Conservation (phyloP, 345 rosid genomes). For the Clarkia xantiana region DNA sequence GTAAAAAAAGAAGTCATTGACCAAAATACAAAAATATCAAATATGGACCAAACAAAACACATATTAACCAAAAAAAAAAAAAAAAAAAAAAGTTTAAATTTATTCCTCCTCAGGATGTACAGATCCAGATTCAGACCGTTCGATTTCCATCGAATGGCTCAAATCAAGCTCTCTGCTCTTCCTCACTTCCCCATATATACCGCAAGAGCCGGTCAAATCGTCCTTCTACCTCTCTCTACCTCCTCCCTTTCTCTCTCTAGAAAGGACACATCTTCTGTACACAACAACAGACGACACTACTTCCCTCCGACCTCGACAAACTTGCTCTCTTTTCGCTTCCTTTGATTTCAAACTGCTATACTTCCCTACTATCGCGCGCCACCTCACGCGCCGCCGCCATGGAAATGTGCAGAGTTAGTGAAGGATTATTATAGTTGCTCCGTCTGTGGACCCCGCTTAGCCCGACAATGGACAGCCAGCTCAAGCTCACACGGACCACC, state of each 20-base stretch:
- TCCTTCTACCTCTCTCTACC: neutral
- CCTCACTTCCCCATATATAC: constrained; percentile 2
- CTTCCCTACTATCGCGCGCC: constrained; percentile 4
- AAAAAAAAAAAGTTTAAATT: too few relatives aligned
- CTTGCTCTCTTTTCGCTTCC: too few relatives aligned
- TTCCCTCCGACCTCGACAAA: neutral
- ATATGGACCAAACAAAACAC: too few relatives aligned
- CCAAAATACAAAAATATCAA: too few relatives aligned
- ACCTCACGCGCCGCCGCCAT: neutral
- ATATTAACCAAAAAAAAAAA: too few relatives aligned
- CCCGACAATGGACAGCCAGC: constrained; percentile 45
- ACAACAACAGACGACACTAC: neutral
- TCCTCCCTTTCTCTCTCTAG: neutral
- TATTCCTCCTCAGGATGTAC: neutral
- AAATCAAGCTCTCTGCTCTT: constrained; percentile 24
- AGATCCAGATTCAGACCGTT: neutral
- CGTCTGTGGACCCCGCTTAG: too few relatives aligned
- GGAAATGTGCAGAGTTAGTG: too few relatives aligned
- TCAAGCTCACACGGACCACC: constrained; percentile 56
- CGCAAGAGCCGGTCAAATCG: neutral
- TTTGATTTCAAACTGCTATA: neutral
- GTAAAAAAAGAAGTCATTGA: too few relatives aligned
- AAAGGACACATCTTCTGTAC: neutral
- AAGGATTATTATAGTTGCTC: neutral
- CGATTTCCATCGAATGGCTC: constrained; percentile 25